Evolutionary conservation across 441 rosid genomes (phyloP).

Genomic region (Geranium incanum): DNA sequence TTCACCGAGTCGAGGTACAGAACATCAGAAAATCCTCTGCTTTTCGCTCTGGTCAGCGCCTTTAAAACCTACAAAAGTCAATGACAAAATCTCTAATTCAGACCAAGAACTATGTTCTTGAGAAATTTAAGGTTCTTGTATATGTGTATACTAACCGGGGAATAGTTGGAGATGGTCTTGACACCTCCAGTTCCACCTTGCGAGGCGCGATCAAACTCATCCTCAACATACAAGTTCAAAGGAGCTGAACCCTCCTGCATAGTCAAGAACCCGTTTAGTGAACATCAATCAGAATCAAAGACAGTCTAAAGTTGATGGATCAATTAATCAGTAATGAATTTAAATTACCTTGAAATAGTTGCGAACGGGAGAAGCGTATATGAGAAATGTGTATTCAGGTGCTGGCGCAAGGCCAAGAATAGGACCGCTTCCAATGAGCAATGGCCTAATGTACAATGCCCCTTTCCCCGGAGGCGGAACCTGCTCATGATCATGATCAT

Average conservation of each 20-base stretch:
- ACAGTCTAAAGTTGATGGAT: background rate
- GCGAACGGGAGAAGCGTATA: conserved; percentile 48
- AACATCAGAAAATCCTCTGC: conserved; percentile 75
- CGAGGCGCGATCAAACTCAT: conserved; percentile 46
- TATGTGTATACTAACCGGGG: conserved; percentile 42
- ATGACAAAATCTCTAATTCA: background rate
- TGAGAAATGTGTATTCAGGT: conserved; percentile 46
- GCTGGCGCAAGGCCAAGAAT: conserved; percentile 47
- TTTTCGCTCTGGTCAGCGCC: conserved; percentile 62
- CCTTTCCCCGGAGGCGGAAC: conserved; percentile 53
- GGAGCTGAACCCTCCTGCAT: conserved; percentile 40
- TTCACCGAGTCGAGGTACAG: conserved; percentile 61
- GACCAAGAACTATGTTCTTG: background rate
- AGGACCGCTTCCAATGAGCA: conserved; percentile 55
- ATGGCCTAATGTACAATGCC: conserved; percentile 40
- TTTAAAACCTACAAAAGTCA: conserved; percentile 40
- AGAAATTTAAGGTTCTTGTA: background rate
- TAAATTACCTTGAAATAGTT: conserved; percentile 38
- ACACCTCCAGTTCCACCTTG: conserved; percentile 87
- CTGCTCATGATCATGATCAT: conserved; percentile 20
- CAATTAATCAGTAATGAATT: background rate
- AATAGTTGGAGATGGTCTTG: conserved; percentile 64
- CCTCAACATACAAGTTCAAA: conserved; percentile 38
- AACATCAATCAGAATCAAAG: conserved; percentile 13
- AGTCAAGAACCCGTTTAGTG: background rate